Evolutionary conservation across 2,329 filamentous ascomycete species (phyloP), one percentile per base, ranked within the genome.

Genomic region (Fusarium papillatum): DNA sequence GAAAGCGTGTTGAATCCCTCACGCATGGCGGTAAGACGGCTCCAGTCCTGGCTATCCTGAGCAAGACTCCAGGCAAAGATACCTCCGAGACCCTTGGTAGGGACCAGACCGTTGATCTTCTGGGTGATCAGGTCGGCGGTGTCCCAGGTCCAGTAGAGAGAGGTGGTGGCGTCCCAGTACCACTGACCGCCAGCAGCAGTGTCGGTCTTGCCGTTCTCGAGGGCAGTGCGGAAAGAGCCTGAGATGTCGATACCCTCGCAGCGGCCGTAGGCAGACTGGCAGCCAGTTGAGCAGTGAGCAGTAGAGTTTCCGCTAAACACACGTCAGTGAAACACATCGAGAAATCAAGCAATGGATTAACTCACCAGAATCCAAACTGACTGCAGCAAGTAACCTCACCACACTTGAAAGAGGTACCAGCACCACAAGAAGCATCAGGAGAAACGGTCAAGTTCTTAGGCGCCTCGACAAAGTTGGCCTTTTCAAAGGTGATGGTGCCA

Each of bases 81-180:
- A 7, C 89, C 88, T 5, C 88, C 88, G 2, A 90, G 77, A 1
- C 81, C 80, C 68, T 84, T 83, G 22, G 81, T 79, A 26, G 79
- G 75, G 14, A 66, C 64, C 26, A 90, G 82, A 53, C 89, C 86
- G 2, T 85, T 77, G 2, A 90, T 87, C 81, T 91, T 91, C 55
- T 81, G 70, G 1, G 77, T 41, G 31, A 91, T 87, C 2, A 88
- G 81, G n/a, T 85, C 83, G 0, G 86, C 81, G 1, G 86, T 90
- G 65, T 91, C 90, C 87, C 87, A 91, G 2, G 87, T 87, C 89
- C 89, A 91, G 82, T 88, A 91, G 41, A 89, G 77, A 7, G 82
- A 79, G 26, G 84, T 84, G 3, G 79, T 72, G 0, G 81, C 38
- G 71, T 91, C 88, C 84, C 87, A 89, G 81, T 84, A 91, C 84